phyloP scores from a whole-genome alignment of 2,329 filamentous ascomycete species.

The Aspergillus bombycis region DNA sequence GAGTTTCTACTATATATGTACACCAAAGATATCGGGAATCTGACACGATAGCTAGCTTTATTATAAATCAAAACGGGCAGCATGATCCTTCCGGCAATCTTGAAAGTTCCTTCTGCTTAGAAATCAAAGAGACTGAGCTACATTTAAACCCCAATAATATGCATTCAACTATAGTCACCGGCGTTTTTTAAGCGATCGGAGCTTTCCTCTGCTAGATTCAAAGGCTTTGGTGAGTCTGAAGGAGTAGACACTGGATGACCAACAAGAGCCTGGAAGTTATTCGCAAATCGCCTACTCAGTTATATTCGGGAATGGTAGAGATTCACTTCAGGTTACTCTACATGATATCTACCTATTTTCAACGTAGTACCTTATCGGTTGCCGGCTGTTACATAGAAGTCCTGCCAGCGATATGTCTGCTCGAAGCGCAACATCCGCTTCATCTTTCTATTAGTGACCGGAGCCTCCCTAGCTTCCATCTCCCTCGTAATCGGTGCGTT shows the following conservation, averaged over 20 bases:
- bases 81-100: background rate
- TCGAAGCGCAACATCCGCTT: constrained; percentile 61
- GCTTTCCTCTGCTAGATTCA: background rate
- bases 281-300: background rate
- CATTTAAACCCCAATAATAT: background rate
- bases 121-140: background rate
- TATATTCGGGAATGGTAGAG: background rate
- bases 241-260: background rate
- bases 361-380: background rate
- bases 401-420: constrained; percentile 52
- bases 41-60: background rate
- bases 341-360: background rate
- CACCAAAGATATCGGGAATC: background rate
- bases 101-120: background rate
- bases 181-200: background rate
- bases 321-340: background rate
- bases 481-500: constrained; percentile 57
- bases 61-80: background rate
- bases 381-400: background rate
- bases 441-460: constrained; percentile 64
- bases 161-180: background rate
- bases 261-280: background rate
- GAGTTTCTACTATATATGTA: background rate
- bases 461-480: constrained; percentile 62
- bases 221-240: background rate